Percentiles rank a stretch among this genome's conserved stretches.
These are phyloP conservation scores for Martiniozyma abietophila DNA, from an alignment of 805 yeast species.

Conservation along the genomic window DNA sequence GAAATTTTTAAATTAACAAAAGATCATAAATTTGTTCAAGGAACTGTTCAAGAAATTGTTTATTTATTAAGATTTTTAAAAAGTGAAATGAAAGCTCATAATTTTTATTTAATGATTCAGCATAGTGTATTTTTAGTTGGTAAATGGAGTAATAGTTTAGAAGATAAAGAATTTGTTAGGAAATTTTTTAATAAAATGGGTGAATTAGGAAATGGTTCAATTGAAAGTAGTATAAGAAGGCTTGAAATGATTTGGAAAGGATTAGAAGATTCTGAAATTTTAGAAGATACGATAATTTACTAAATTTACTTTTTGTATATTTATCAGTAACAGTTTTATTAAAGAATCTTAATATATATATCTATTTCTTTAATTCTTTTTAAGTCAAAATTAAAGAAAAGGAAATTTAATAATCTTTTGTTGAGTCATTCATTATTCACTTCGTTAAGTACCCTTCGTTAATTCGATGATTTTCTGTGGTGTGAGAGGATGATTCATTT, in stretches of 20 bases:
- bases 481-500: no score
- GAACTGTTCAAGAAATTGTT: conserved; percentile 23
- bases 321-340: no score
- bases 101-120: conserved; percentile 34
- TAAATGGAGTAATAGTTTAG: conserved; percentile 28
- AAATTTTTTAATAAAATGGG: conserved; percentile 31
- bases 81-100: conserved; percentile 16
- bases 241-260: conserved; percentile 3
- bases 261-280: conserved; percentile 2
- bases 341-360: no score
- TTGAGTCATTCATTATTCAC: no score
- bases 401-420: no score
- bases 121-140: conserved; percentile 49
- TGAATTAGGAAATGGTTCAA: conserved; percentile 42
- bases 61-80: conserved; percentile 24
- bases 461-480: no score
- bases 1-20: conserved; percentile 31
- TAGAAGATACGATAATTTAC: conserved; percentile 6
- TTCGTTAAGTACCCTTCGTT: no score
- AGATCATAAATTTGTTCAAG: conserved; percentile 25
- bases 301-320: neutral
- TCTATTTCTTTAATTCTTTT: no score
- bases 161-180: conserved; percentile 28
- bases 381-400: no score
- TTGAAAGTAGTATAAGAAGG: conserved; percentile 17